Evolutionary conservation across 2,329 filamentous ascomycete genomes (phyloP).

Genomic region (Calonectria pauciramosa): DNA sequence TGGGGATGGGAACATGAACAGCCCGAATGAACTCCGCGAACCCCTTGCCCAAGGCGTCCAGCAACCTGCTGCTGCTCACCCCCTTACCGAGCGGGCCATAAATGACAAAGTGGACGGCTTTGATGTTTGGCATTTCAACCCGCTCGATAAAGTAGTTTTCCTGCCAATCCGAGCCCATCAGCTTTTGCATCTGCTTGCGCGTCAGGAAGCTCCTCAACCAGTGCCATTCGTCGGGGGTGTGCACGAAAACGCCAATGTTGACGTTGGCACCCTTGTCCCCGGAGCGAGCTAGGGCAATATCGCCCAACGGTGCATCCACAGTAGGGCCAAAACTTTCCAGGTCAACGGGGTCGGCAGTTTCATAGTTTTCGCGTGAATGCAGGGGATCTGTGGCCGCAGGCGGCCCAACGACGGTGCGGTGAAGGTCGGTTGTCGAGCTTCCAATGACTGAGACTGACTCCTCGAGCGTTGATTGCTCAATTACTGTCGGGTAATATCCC

Average conservation of each 20-base stretch:
- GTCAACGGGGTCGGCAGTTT: conserved; percentile 43
- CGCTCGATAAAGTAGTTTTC: not conserved
- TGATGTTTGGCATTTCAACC: not conserved
- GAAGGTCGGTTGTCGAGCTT: not conserved
- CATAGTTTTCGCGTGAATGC: conserved; percentile 38
- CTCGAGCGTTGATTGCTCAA: not conserved
- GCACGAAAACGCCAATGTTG: conserved; percentile 62
- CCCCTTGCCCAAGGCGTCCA: not conserved
- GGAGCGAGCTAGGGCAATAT: conserved; percentile 48
- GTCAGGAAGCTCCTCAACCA: conserved; percentile 60
- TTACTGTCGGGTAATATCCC: not conserved
- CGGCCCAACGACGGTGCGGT: not conserved
- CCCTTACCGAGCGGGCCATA: not conserved
- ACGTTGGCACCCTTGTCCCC: conserved; percentile 60
- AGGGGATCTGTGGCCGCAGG: not conserved
- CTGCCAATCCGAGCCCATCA: conserved; percentile 46
- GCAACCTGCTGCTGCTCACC: not conserved
- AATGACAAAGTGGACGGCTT: not conserved
- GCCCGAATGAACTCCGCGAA: not conserved
- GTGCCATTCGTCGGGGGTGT: conserved; percentile 58
- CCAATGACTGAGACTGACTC: not conserved
- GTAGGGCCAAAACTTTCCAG: conserved; percentile 45
- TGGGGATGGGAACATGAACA: not conserved
- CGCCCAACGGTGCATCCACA: conserved; percentile 45
- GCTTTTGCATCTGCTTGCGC: conserved; percentile 51